These are phyloP conservation scores for Sorghum bicolor DNA, from an alignment of 176 grass and related monocot genomes.

Conservation along the genomic window Sorghum_bicolor_NCBIv3 NC_012873.2:2664001-2664500, in stretches of 20 bases:
- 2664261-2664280: slow-evolving; percentile 95
- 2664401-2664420: slow-evolving; percentile 74
- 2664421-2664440: slow-evolving; percentile 82
- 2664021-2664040: neutral
- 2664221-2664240: slow-evolving; percentile 58
- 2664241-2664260: slow-evolving; percentile 82
- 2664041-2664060: neutral
- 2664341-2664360: slow-evolving; percentile 3
- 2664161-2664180: neutral
- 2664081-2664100: neutral
- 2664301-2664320: slow-evolving; percentile 39
- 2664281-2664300: slow-evolving; percentile 97
- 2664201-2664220: neutral
- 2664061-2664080: neutral
- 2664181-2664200: neutral
- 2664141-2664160: neutral
- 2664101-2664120: neutral
- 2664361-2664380: slow-evolving; percentile 3
- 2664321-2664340: neutral
- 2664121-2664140: neutral
- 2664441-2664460: slow-evolving; percentile 63
- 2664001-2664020: neutral
- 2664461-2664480: neutral
- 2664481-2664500: slow-evolving; percentile 13
- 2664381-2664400: slow-evolving; percentile 19